phyloP scores from a whole-genome alignment of 345 rosid species.

The Excoecaria cochinchinensis region DNA sequence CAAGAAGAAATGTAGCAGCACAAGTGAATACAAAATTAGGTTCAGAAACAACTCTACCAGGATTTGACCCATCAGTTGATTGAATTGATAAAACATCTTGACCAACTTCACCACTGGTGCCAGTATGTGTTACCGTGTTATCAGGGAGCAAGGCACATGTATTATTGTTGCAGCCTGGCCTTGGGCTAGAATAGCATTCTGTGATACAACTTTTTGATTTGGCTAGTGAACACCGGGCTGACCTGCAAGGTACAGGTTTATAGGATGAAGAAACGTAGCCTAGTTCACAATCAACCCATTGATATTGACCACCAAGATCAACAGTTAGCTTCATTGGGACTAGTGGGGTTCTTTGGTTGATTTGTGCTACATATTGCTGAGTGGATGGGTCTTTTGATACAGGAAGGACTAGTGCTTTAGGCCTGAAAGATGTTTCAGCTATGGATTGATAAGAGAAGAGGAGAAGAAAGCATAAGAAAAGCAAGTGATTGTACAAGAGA shows the following conservation, averaged over 20 bases:
- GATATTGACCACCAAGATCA: no score
- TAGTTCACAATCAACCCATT: conserved; percentile 23
- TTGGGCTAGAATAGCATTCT: neutral
- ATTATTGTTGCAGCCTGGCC: conserved; percentile 1
- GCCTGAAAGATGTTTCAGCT: no score
- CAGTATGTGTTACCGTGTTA: conserved; percentile 6
- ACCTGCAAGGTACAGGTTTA: conserved; percentile 12
- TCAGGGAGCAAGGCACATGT: neutral
- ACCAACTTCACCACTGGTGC: conserved; percentile 10
- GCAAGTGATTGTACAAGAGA: no score
- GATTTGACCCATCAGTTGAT: conserved; percentile 12
- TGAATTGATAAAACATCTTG: conserved; percentile 2
- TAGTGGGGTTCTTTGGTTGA: no score
- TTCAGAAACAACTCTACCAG: neutral
- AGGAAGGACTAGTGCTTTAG: no score
- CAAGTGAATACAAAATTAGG: conserved; percentile 10
- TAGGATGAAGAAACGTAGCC: conserved; percentile 14
- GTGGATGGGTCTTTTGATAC: no score
- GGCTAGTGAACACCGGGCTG: conserved; percentile 21
- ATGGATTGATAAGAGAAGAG: no score
- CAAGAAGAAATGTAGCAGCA: neutral
- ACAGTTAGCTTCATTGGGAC: no score
- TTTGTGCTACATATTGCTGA: no score
- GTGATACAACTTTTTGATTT: neutral
- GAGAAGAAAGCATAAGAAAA: no score